Conservation (phyloP, 306 rosid genomes). For the Myrica gale region DNA sequence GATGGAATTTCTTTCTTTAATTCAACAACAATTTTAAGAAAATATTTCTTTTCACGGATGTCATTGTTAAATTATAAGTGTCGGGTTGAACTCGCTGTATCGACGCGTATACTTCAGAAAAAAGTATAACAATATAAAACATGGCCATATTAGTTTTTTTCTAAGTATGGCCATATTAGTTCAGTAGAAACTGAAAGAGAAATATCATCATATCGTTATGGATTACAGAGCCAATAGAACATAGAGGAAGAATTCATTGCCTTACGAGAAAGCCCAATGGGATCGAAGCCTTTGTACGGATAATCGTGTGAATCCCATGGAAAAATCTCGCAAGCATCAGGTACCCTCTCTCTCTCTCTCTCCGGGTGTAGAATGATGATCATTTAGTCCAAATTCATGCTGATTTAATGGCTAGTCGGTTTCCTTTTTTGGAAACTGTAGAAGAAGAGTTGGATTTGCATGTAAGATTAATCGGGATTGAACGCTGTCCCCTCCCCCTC, state of each 20-base stretch:
- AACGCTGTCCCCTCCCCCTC: not conserved
- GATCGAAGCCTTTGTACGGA: not conserved
- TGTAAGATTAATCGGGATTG: not conserved
- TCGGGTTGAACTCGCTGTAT: not conserved
- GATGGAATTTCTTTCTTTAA: too few relatives aligned
- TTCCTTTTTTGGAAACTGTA: not conserved
- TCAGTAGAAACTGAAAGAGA: too few relatives aligned
- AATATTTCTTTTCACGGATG: too few relatives aligned
- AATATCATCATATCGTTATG: not conserved
- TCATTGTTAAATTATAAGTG: too few relatives aligned
- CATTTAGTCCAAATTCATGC: not conserved
- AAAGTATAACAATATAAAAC: not conserved
- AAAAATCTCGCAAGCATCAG: constrained; percentile 62
- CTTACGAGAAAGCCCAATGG: not conserved
- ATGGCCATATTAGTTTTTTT: not conserved
- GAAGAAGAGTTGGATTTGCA: not conserved
- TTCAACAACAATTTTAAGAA: too few relatives aligned
- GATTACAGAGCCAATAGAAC: not conserved
- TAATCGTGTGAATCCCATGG: constrained; percentile 45
- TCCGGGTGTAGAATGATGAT: not conserved
- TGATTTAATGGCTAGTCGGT: not conserved
- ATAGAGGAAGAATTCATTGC: not conserved
- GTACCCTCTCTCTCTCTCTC: constrained; percentile 21
- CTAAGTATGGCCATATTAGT: not conserved
- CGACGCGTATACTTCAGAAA: not conserved